Percentiles rank a stretch among this genome's conserved stretches.
Evolutionary conservation across 2,329 filamentous ascomycete species (phyloP).

Genomic region (Xylaria digitata): DNA sequence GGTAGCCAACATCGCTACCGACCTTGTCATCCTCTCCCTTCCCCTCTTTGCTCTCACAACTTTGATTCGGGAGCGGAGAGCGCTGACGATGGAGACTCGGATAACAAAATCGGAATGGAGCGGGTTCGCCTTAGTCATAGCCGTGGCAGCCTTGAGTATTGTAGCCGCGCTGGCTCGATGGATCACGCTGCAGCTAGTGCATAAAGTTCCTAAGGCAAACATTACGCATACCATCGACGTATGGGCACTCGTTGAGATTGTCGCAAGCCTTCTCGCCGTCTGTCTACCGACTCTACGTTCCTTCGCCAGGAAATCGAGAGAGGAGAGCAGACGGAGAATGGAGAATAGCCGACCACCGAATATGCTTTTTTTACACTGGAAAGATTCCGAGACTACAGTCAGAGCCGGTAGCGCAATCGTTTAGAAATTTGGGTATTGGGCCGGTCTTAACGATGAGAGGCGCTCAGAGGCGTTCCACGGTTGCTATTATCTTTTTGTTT

Average conservation of each 20-base stretch:
- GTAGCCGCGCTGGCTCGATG: slow-evolving; percentile 41
- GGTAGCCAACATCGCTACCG: slow-evolving; percentile 41
- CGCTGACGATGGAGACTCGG: slow-evolving; percentile 24
- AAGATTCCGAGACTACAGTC: slow-evolving; percentile 17
- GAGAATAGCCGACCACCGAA: slow-evolving; percentile 8
- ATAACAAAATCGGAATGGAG: slow-evolving; percentile 41
- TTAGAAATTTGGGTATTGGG: background rate
- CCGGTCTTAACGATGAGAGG: background rate
- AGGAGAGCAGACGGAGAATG: slow-evolving; percentile 21
- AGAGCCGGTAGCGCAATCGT: slow-evolving; percentile 4
- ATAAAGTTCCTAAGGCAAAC: slow-evolving; percentile 41
- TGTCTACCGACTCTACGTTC: slow-evolving; percentile 42
- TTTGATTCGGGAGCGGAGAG: slow-evolving; percentile 34
- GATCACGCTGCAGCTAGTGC: slow-evolving; percentile 40
- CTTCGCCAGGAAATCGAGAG: slow-evolving; percentile 39
- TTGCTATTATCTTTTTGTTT: background rate
- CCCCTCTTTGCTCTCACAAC: slow-evolving; percentile 39
- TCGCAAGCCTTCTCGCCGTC: slow-evolving; percentile 42
- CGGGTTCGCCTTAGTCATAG: slow-evolving; percentile 42
- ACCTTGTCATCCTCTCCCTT: slow-evolving; percentile 41
- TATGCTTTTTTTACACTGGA: slow-evolving; percentile 24
- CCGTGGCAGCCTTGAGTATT: slow-evolving; percentile 44
- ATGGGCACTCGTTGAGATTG: slow-evolving; percentile 45
- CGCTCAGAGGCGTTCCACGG: background rate
- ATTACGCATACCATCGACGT: slow-evolving; percentile 45